Evolutionary conservation across 352 stramenopile species (phyloP).

Genomic region (Phytophthora meadii): DNA sequence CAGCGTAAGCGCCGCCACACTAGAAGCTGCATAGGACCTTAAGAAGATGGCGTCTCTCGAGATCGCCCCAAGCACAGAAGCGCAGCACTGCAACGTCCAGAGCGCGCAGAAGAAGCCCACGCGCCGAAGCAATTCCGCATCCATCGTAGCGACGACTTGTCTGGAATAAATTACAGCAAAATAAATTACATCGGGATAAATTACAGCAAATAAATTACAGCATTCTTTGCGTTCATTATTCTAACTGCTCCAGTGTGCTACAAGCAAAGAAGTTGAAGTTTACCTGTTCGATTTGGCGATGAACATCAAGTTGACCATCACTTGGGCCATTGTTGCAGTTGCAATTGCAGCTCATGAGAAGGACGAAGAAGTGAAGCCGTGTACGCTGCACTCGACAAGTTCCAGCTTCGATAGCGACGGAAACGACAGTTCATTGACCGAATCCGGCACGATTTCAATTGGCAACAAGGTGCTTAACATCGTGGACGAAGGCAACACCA

Average conservation of each 20-base stretch:
- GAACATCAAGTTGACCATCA: slow-evolving; percentile 4
- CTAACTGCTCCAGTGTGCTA: not conserved
- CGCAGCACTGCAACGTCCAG: slow-evolving; percentile 84
- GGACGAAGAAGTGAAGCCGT: not conserved
- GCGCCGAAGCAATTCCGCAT: slow-evolving; percentile 47
- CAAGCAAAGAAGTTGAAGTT: not conserved
- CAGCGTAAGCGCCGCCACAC: slow-evolving; percentile 76
- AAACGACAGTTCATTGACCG: not conserved
- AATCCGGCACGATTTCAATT: slow-evolving; percentile 28
- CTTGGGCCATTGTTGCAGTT: not conserved
- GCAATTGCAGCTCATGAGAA: slow-evolving; percentile 4
- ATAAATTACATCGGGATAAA: no score
- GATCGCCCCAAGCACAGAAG: slow-evolving; percentile 76
- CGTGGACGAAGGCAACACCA: slow-evolving; percentile 16
- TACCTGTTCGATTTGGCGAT: not conserved
- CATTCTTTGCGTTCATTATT: slow-evolving; percentile 2
- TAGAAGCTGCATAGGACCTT: slow-evolving; percentile 70
- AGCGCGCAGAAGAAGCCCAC: slow-evolving; percentile 86
- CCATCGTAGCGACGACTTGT: slow-evolving; percentile 16
- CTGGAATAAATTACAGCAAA: no score
- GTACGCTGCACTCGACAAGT: not conserved
- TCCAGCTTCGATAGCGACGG: slow-evolving; percentile 4
- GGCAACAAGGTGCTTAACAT: slow-evolving; percentile 21
- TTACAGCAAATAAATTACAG: no score
- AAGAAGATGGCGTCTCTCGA: slow-evolving; percentile 88